Base-by-base conservation (phyloP, 345 rosid species). In the Theobroma cacao region DNA sequence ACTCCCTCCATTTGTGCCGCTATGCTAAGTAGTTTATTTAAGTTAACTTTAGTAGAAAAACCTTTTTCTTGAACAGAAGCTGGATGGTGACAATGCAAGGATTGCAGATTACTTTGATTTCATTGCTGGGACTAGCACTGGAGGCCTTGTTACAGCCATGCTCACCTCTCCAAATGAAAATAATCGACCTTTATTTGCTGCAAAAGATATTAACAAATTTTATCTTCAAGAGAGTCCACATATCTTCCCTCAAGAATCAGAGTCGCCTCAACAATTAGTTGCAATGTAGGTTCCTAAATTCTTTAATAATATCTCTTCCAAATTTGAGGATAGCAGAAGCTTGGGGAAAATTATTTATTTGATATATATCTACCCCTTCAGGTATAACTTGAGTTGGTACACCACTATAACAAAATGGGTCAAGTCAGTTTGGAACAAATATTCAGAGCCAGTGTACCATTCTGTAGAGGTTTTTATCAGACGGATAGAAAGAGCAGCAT, bases 131-230 rank as follows among this genome's bases (percentile, higher is more conserved):
- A 89, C 92, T 1, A 85, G 92, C 78, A 89, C 91, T 0, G 91
- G 93, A 0, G 93, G 91, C 3, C 86, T 90, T 0, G 85, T 90
- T n/a, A 80, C 93, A 1, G 87, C 91, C 60, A 85, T 90, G 91
- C 80, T 90, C 31, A 77, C 93, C 2, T 18, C 84, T 5, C 93
- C 89, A 2, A 43, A 90, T 12, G 84, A 85, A 17, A 74, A 76
- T 1, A 85, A 84, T 18, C 85, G 89, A 8, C 91, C 93, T n/a
- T 13, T 88, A 5, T 88, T 88, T 62, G 87, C 89, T 5, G 91
- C 93, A 4, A 84, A 82, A 28, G 92, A 89, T 26, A 84, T 89
- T 70, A 84, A 68, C 6, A 43, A 41, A 18, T 87, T 87, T 69
- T 86, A 81, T 68, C 84, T 84, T 0, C 28, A 79, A 0, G 68